phyloP scores from a whole-genome alignment of 345 rosid genomes.

The Eucalyptus albens region DNA sequence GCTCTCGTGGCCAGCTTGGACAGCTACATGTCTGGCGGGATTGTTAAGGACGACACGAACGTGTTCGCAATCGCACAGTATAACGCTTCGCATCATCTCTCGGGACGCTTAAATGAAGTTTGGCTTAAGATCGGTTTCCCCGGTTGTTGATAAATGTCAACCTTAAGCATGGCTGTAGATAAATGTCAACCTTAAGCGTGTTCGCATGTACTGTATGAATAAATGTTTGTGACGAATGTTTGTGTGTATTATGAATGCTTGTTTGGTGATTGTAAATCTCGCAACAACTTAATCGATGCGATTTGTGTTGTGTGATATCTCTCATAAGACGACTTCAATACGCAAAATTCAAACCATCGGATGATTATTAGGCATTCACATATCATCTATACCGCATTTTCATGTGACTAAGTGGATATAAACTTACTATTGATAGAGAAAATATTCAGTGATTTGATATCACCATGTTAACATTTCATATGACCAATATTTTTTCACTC shows the following conservation, averaged over 20 bases:
- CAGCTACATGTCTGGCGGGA: not conserved
- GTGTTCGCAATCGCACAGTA: not conserved
- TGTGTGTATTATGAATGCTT: not conserved
- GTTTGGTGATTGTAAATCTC: not conserved
- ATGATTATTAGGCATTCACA: not conserved
- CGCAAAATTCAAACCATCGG: not conserved
- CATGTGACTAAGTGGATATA: not conserved
- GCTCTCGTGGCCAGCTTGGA: not conserved
- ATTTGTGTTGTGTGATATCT: not conserved
- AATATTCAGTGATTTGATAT: no score
- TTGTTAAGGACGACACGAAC: not conserved
- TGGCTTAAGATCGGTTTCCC: not conserved
- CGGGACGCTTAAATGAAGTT: not conserved
- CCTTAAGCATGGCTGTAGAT: no score
- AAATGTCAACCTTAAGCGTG: not conserved
- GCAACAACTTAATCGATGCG: not conserved
- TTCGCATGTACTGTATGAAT: not conserved
- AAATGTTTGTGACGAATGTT: not conserved
- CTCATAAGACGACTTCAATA: not conserved
- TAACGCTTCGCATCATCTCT: not conserved
- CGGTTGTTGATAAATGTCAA: not conserved
- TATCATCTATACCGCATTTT: rapidly evolving
- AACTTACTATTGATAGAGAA: not conserved
- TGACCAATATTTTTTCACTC: not conserved
- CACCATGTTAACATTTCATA: not conserved